Evolutionary conservation across 1,284 basidiomycete genomes (phyloP), one percentile per base, ranked within the genome.

Genomic region (Farysia itapuensis): DNA sequence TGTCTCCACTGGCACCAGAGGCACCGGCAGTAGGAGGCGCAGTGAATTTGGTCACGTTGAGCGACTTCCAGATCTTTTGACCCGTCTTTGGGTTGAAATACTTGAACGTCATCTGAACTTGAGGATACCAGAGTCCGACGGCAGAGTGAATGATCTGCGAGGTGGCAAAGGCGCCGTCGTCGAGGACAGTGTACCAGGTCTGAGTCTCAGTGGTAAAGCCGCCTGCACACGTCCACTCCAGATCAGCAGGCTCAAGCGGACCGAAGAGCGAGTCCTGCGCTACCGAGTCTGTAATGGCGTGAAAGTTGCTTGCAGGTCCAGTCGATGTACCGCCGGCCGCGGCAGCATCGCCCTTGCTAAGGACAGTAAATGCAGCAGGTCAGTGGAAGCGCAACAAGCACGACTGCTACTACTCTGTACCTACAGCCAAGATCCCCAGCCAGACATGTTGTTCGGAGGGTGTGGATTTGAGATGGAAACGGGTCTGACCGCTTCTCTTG

Each of bases 141-240:
- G 88, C 83, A 3, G 91, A 94, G 81, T 96, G 92, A 72, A 99
- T 97, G 54, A 98, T 84, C 80, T 98, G 94, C 70, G 84, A 86
- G 83, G 90, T 88, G 57, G 95, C 64, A 43, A 85, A 83, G 19
- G 83, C 84, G 4, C 93, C 93, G 81, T 95, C 89, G 29, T 86
- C 83, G 12, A 90, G 81, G 61, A 88, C 82, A 26, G 86, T 81
- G 79, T 99, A 99, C 80, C 87, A 98, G 0, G 79, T 83, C 77
- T 96, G 90, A 0, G 94, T 97, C 79, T 98, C 95, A 2, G 92
- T 89, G 33, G 85, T 83, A 77, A 97, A 95, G 1, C 92, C 90
- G 18, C 79, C 78, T 3, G 85, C 81, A 77, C 89, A 90, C 29
- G 84, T 78, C 92, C 92, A 96, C 70, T 88, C 85, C 30, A 84